Percentiles rank a stretch among this genome's conserved stretches.
phyloP scores from a whole-genome alignment of 352 stramenopile species.

The Thraustochytrium striatum region DNA sequence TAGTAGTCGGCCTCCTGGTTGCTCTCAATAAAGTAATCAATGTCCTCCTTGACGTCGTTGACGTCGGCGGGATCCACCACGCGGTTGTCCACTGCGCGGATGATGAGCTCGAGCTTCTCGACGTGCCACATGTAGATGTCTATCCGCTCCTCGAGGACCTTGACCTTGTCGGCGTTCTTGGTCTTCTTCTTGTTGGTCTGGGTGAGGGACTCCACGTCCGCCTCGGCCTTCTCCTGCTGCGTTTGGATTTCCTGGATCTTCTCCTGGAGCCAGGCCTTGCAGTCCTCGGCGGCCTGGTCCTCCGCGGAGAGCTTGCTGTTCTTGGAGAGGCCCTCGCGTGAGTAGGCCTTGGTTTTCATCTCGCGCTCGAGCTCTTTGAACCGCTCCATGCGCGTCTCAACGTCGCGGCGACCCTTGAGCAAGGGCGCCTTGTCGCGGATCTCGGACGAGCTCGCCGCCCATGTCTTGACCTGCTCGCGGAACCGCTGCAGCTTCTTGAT shows the following conservation, averaged over 20 bases:
- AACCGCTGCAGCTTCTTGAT: constrained; percentile 99
- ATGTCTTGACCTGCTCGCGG: constrained; percentile 98
- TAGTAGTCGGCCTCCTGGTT: constrained; percentile 51
- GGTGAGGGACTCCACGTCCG: constrained; percentile 35
- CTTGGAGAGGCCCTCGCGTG: constrained; percentile 92
- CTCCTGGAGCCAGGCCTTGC: constrained; percentile 18
- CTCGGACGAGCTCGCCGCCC: constrained; percentile 84
- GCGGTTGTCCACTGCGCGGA: constrained; percentile 93
- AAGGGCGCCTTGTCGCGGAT: constrained; percentile 93
- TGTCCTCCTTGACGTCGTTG: constrained; percentile 92
- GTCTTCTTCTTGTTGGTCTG: constrained; percentile 31
- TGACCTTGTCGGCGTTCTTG: constrained; percentile 46
- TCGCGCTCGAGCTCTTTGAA: constrained; percentile 99
- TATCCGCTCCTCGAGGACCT: constrained; percentile 72
- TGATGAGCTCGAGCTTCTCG: constrained; percentile 95
- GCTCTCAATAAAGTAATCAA: constrained; percentile 95
- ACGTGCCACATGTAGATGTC: constrained; percentile 93
- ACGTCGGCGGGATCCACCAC: constrained; percentile 81
- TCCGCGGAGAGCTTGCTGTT: constrained; percentile 82
- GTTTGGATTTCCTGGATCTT: constrained; percentile 62
- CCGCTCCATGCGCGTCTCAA: constrained; percentile 99
- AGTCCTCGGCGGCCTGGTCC: constrained; percentile 68
- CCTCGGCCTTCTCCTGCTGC: constrained; percentile 25
- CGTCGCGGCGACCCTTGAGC: constrained; percentile 63
- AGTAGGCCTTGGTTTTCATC: constrained; percentile 99